Evolutionary conservation across 805 yeast genomes (phyloP), one percentile per base, ranked within the genome.

Genomic region (Metschnikowia vanudenii): DNA sequence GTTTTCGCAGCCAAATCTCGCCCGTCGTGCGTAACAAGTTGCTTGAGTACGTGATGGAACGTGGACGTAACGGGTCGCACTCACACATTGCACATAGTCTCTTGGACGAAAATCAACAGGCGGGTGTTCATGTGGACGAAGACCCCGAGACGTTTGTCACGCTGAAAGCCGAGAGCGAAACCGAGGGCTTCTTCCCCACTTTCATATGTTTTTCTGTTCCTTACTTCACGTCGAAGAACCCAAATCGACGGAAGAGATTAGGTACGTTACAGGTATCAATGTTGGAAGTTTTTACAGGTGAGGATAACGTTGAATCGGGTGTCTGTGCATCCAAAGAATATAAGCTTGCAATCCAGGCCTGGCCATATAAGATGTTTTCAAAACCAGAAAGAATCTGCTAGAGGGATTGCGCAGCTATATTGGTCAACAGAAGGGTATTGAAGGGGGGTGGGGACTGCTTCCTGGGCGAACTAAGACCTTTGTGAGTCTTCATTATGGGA

Each of bases 181-280:
- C 32, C 33, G 45, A 50, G 11, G 46, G 37, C 7, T 17, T 17
- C 2, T 37, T 46, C 17, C 50, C 46, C 12, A 43, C 43, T 16
- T 69, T 71, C 45, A 60, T 70, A n/a, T 66, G 66, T 46, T 51
- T 71, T 37, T 64, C 73, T 1, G 45, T 68, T 4, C 71, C 73
- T 2, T 61, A 66, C 41, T 64, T 50, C 41, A 40, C 60, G 4
- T 54, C 55, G 3, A 57, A 62, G 20, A 60, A 63, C 37, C 32
- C 43, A 10, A 39, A 43, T 1, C 44, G 28, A 13, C 47, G 62
- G 29, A 52, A 55, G 26, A 50, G 74, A 35, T 48, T 64, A 31
- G 76, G 74, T 0, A 59, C 66, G 2, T 51, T 67, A 3, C 67
- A 63, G 46, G 63, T 66, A 2, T 64, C 63, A 43, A 55, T 72